A percentile compares a stretch with the other conserved stretches of the same genome.
phyloP scores from a whole-genome alignment of 139 green algal genomes.

The Chlorella sp. region DNA sequence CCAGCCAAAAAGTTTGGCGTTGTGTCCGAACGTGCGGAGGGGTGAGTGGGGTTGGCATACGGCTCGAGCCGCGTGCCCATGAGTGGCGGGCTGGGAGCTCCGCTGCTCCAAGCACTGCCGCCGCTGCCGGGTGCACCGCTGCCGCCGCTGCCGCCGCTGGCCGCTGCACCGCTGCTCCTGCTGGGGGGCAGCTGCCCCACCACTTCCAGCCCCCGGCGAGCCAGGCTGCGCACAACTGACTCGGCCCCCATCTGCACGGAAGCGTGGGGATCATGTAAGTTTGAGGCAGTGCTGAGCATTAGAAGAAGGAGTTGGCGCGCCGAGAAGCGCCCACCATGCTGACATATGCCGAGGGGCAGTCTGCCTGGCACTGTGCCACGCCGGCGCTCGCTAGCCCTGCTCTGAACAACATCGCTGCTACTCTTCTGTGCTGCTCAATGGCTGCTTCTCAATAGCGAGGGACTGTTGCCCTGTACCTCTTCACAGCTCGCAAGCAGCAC shows the following conservation, averaged over 20 bases:
- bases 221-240: constrained; percentile 67
- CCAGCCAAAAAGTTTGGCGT: constrained; percentile 11
- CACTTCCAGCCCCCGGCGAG: constrained; percentile 63
- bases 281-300: no score
- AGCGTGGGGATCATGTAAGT: no score
- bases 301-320: no score
- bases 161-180: neutral
- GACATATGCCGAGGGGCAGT: no score
- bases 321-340: no score
- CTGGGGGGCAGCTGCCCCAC: constrained; percentile 34
- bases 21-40: neutral
- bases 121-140: neutral
- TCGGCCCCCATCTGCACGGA: constrained; percentile 55
- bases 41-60: constrained; percentile 35
- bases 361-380: no score
- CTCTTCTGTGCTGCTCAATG: no score
- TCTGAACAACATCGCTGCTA: no score
- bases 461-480: no score
- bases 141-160: constrained; percentile 24
- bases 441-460: no score
- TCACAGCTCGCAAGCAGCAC: no score
- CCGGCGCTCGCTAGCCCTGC: no score
- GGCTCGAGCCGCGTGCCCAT: constrained; percentile 16
- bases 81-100: neutral
- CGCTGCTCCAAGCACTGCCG: neutral